Base-by-base conservation (phyloP, 2,329 filamentous ascomycete species). In the Alternaria rosae region DNA sequence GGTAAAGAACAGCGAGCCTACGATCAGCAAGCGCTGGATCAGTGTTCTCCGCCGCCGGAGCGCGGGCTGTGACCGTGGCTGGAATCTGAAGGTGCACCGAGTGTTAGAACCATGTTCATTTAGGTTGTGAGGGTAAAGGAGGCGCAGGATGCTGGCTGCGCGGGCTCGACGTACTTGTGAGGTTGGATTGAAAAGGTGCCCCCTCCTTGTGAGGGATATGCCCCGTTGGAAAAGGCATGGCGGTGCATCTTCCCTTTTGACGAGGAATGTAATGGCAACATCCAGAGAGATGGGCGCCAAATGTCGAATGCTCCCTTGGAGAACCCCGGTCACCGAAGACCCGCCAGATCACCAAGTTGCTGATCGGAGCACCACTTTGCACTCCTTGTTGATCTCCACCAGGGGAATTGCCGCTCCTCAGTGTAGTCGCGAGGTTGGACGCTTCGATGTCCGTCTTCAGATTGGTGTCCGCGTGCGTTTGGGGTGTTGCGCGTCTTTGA, bases 181-280 rank as follows among this genome's bases (percentile, higher is more conserved):
- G 93, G 92, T 71, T 92, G 93, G 75, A 96, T 94, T 69, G 93
- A 92, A 78, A 97, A 94, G 47, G 91, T 92, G 76, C 82, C 83
- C 73, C 90, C 90, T 63, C 86, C 87, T 67, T 89, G 86, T 67
- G 76, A 77, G 53, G 91, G 91, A 79, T 94, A 94, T 77, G 84
- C 84, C 66, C 93, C 94, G 83, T 95, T 97, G 66, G 90, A 88
- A 81, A 91, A 94, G 79, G 90, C 90, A 85, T 97, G 92, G 84
- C 93, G 89, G 79, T 94, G 92, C 89, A 95, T 93, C 88, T 91
- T 91, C 83, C 88, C 78, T 74, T 77, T 76, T 77, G 82, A 80
- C 71, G 83, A 81, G 60, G 83, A 83, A 84, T 88, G 86, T 74
- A 86, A 85, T 68, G 88, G 88, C 76, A 89, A 82, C 87, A 89